Percentiles rank a stretch among this genome's conserved stretches.
phyloP scores from a whole-genome alignment of 208 protist genomes.

The Crithidia fasciculata region DNA sequence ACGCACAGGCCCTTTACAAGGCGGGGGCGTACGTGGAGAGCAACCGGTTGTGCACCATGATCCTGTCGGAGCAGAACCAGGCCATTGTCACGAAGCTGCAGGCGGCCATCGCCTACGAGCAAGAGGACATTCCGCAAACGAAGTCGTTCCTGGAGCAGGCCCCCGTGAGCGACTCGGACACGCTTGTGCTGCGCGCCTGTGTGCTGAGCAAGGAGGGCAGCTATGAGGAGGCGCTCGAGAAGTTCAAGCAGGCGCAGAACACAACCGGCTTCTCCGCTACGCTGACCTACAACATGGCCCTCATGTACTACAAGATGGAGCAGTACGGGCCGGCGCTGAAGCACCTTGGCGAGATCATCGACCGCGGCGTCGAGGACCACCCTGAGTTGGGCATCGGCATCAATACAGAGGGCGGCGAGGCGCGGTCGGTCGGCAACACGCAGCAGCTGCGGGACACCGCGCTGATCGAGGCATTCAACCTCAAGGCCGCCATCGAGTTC shows the following conservation, averaged over 20 bases:
- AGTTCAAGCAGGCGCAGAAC: conserved; percentile 94
- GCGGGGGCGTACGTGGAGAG: conserved; percentile 93
- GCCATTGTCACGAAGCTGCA: conserved; percentile 89
- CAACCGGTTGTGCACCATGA: conserved; percentile 75
- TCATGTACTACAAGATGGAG: conserved; percentile 96
- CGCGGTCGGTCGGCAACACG: conserved; percentile 95
- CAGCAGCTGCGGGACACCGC: conserved; percentile 95
- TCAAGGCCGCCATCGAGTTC: conserved; percentile 98
- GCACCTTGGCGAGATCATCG: conserved; percentile 96
- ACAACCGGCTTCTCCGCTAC: conserved; percentile 89
- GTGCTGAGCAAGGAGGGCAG: conserved; percentile 92
- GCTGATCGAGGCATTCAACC: conserved; percentile 97
- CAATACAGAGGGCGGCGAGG: conserved; percentile 93
- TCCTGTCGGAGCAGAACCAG: conserved; percentile 85
- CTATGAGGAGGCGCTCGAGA: conserved; percentile 92
- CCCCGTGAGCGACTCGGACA: conserved; percentile 85
- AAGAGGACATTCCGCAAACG: conserved; percentile 91
- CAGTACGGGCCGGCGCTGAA: conserved; percentile 94
- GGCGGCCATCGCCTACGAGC: conserved; percentile 92
- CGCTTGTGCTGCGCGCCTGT: conserved; percentile 88
- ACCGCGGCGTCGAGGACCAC: conserved; percentile 94
- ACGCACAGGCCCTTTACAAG: conserved; percentile 96
- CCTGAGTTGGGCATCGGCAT: conserved; percentile 94
- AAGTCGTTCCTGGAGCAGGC: conserved; percentile 91
- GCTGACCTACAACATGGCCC: conserved; percentile 96